Evolutionary conservation across 2,329 filamentous ascomycete species (phyloP), one percentile per base, ranked within the genome.

Genomic region (Paracorniculantispora psalliotae): DNA sequence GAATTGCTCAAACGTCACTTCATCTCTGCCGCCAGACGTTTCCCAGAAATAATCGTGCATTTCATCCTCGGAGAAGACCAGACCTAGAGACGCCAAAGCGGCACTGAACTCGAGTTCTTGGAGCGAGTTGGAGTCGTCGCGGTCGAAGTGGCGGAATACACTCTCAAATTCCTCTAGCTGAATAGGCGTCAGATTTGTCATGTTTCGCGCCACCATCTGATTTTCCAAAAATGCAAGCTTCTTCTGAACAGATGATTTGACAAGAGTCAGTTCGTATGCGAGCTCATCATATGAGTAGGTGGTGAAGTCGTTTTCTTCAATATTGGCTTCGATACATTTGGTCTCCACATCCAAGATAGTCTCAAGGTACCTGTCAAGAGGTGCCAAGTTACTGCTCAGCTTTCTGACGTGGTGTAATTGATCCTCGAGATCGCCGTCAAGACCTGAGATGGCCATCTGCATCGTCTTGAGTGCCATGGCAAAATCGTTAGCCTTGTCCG

Each of bases 271-370:
- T 75, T 99, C 94, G 75, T 99, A 99, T 61, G 87, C 86, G 44
- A 99, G 82, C 75, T 99, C 94, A 70, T 99, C 94, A 72, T 97
- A 94, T 10, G 93, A 96, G 75, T 97, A 97, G 9, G 93, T 97
- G n/a, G 94, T 99, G 73, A 94, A 97, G 77, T 99, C 94, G 73
- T 99, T 99, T 69, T 99, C 94, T 74, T 99, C 94, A 63, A 99
- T 97, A 72, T 99, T 97, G 62, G 94, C 94, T 77, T 97, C 93
- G 61, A 88, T 84, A 71, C 94, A 99, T 75, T 96, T 91, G 63
- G 86, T 85, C 69, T 97, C 92, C 50, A 97, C 83, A 12, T 85
- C 85, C 15, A 86, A 90, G 69, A 99, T 97, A 63, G 91, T 90
- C 63, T 91, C 87, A 43, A 99, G 82, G 71, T 96, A 99, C 61